phyloP scores from a whole-genome alignment of 495 filamentous ascomycete genomes.

The Astrocystis sublimbata region DNA sequence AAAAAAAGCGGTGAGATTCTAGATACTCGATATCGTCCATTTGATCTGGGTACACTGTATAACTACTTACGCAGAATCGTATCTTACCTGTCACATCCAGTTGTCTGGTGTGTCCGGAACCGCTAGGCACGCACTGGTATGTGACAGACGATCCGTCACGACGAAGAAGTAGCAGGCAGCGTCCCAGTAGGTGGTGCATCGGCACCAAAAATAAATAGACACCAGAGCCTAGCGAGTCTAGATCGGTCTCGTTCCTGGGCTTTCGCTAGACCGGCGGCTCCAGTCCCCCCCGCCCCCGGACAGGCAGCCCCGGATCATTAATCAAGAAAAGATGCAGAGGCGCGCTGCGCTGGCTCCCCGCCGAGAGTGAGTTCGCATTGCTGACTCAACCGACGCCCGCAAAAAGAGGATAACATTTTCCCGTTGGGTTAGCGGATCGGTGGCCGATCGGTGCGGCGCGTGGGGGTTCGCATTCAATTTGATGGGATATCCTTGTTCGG shows the following conservation, averaged over 20 bases:
- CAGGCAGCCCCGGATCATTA: not conserved
- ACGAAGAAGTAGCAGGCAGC: not conserved
- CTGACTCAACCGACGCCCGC: not conserved
- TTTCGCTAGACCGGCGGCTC: not conserved
- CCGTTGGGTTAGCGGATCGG: slow-evolving; percentile 6
- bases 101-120: not conserved
- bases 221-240: not conserved
- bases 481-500: slow-evolving; percentile 2
- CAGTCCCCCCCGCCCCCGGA: no score
- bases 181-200: not conserved
- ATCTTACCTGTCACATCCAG: not conserved
- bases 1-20: no score
- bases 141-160: not conserved
- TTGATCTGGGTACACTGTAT: no score
- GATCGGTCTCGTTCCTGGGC: not conserved
- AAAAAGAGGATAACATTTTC: slow-evolving; percentile 10
- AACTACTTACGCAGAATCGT: no score
- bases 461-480: slow-evolving; percentile 7
- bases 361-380: slow-evolving; percentile 5
- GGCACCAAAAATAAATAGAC: not conserved
- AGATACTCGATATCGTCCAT: no score
- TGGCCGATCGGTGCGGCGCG: slow-evolving; percentile 4
- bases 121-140: not conserved
- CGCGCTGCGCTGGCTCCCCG: slow-evolving; percentile 5
- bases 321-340: no score